phyloP scores from a whole-genome alignment of 495 filamentous ascomycete genomes.

The Apodospora peruviana region DNA sequence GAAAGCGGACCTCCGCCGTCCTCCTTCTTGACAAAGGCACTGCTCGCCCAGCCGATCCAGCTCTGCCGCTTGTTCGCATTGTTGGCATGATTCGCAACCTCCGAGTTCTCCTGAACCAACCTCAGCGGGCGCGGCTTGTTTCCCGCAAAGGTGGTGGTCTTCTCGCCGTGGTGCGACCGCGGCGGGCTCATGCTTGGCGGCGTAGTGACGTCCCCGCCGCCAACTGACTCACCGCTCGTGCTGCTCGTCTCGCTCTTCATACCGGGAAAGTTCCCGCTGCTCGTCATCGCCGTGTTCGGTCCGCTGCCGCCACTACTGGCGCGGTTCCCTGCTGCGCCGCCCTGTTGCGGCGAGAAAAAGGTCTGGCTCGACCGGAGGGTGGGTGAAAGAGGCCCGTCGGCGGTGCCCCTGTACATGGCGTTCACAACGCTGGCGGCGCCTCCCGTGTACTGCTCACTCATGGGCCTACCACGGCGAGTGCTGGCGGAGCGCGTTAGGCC shows the following conservation, averaged over 20 bases:
- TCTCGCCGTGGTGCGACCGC: conserved; percentile 53
- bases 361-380: conserved; percentile 41
- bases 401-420: conserved; percentile 71
- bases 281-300: conserved; percentile 25
- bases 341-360: conserved; percentile 35
- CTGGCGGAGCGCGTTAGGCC: conserved; percentile 59
- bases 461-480: conserved; percentile 49
- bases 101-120: conserved; percentile 65
- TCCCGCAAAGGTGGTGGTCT: conserved; percentile 56
- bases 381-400: conserved; percentile 52
- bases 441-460: conserved; percentile 65
- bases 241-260: conserved; percentile 56
- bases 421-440: conserved; percentile 70
- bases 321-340: conserved; percentile 53
- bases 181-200: conserved; percentile 52
- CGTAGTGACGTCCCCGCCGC: conserved; percentile 48
- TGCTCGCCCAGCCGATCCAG: conserved; percentile 52
- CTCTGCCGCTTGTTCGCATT: conserved; percentile 44
- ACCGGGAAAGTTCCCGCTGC: conserved; percentile 48
- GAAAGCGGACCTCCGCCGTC: background rate
- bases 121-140: conserved; percentile 80
- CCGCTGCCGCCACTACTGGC: conserved; percentile 19
- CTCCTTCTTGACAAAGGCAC: conserved; percentile 37
- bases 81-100: conserved; percentile 26
- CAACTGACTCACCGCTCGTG: conserved; percentile 54